These are phyloP conservation scores for Albizia julibrissin DNA, from an alignment of 306 rosid genomes.

Conservation along the genomic window DNA sequence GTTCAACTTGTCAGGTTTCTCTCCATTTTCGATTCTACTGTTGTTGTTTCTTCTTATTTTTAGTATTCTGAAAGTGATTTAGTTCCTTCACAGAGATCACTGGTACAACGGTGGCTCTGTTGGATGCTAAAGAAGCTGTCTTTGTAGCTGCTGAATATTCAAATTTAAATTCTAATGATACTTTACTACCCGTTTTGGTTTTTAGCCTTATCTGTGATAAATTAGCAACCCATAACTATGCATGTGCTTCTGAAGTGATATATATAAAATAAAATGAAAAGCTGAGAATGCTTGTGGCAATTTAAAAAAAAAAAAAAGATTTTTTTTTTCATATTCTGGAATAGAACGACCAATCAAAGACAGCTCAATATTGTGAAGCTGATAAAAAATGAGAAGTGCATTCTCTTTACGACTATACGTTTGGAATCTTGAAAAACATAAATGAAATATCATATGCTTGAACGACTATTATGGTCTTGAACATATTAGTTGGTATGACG, in stretches of 20 bases:
- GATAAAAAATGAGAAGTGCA: no score
- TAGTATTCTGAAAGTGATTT: background rate
- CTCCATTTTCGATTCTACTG: background rate
- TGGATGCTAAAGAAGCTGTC: background rate
- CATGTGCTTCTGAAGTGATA: background rate
- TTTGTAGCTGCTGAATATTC: background rate
- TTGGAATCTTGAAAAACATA: background rate
- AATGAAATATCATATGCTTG: background rate
- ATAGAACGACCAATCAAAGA: background rate
- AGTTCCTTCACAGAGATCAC: background rate
- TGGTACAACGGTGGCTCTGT: background rate
- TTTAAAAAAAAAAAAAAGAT: background rate
- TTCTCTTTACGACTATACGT: background rate
- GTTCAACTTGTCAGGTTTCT: constrained; percentile 65
- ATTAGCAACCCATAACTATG: background rate
- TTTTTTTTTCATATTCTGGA: background rate
- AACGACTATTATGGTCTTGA: background rate
- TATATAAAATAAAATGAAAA: background rate
- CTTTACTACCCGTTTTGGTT: background rate
- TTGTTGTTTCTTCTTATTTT: background rate
- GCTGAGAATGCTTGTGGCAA: background rate
- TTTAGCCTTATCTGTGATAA: background rate
- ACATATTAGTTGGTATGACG: background rate
- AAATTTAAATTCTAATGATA: background rate
- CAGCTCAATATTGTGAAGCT: background rate